Percentiles rank a stretch among this genome's conserved stretches.
Conservation (phyloP, 305 asterid species). For the Fraxinus greggii region DNA sequence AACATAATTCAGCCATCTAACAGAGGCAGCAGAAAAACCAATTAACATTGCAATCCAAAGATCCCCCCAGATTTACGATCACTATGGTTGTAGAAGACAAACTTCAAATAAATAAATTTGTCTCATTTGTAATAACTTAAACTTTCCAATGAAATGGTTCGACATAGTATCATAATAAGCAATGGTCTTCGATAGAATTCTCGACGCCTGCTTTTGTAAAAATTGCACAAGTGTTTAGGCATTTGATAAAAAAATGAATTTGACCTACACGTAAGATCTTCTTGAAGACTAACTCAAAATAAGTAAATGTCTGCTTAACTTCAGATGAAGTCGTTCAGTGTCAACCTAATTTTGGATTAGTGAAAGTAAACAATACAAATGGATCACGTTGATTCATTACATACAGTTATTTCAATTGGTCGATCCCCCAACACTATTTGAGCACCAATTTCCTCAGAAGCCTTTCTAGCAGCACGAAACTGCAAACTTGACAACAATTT, state of each 20-base stretch:
- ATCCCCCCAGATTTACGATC: neutral
- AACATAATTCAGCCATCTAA: constrained; percentile 16
- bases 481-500: constrained; percentile 28
- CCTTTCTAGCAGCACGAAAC: constrained; percentile 94
- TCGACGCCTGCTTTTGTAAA: neutral
- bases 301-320: neutral
- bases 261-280: neutral
- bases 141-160: neutral
- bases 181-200: neutral
- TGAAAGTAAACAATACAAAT: neutral
- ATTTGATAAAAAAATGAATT: neutral
- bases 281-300: neutral
- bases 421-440: constrained; percentile 92
- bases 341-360: neutral
- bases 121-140: neutral
- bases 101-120: neutral
- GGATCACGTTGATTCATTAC: constrained; percentile 16
- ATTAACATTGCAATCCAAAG: neutral
- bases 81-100: neutral
- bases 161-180: neutral
- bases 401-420: constrained; percentile 89
- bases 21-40: constrained; percentile 3
- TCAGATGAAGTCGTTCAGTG: neutral
- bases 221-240: neutral
- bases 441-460: constrained; percentile 81